phyloP scores from a whole-genome alignment of 345 rosid species.

The Corchorus capsularis region DNA sequence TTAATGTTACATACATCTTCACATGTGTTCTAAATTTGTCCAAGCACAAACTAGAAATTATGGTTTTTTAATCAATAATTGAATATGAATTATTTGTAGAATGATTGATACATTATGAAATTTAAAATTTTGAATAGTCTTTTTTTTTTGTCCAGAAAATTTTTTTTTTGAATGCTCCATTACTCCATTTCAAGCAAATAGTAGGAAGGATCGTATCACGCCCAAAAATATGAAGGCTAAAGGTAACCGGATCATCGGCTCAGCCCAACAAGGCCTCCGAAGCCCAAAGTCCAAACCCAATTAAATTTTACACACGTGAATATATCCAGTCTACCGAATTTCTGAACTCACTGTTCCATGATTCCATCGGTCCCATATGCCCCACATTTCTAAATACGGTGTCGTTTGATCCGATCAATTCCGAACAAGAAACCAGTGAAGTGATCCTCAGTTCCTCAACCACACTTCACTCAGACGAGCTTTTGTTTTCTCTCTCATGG shows the following conservation, averaged over 20 bases:
- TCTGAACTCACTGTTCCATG: background rate
- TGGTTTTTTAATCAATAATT: background rate
- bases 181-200: background rate
- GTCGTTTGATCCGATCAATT: background rate
- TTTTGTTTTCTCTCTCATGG: constrained; percentile 32
- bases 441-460: background rate
- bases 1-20: background rate
- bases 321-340: background rate
- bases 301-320: background rate
- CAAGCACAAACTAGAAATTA: background rate
- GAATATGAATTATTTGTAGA: background rate
- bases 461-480: background rate
- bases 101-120: background rate
- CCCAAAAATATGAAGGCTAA: background rate
- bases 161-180: too few species aligned
- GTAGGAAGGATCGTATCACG: background rate
- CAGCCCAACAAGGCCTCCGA: background rate
- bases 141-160: too few species aligned
- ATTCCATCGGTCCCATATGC: background rate
- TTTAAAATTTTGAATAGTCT: background rate
- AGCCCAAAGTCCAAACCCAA: background rate
- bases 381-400: background rate
- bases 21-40: background rate
- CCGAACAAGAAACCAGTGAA: background rate
- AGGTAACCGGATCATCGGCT: background rate